These are phyloP conservation scores for Neohortaea acidophila DNA, from an alignment of 495 filamentous ascomycete genomes.

Conservation along the genomic window DNA sequence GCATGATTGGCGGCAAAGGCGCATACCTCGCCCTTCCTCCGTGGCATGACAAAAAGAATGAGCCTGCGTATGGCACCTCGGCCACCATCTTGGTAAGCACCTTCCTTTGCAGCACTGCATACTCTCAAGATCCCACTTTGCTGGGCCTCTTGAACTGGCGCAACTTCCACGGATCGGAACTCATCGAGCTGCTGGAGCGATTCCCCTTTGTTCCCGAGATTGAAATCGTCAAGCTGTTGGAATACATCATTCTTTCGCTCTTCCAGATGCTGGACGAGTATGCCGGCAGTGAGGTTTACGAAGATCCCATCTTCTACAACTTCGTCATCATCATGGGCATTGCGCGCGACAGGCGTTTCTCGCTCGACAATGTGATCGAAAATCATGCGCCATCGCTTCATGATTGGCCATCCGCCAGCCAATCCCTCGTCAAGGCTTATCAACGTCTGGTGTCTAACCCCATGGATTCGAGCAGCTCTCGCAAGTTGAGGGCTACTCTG, in stretches of 20 bases:
- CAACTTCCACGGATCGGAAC: slow-evolving; percentile 50
- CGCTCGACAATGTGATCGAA: slow-evolving; percentile 77
- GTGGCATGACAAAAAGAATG: slow-evolving; percentile 56
- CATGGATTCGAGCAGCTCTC: slow-evolving; percentile 61
- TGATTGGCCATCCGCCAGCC: slow-evolving; percentile 84
- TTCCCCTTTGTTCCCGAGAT: slow-evolving; percentile 92
- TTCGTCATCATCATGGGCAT: slow-evolving; percentile 83
- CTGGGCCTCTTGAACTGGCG: slow-evolving; percentile 77
- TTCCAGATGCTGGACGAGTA: slow-evolving; percentile 85
- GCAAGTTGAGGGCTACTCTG: slow-evolving; percentile 76
- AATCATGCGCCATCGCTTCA: slow-evolving; percentile 79
- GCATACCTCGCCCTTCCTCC: slow-evolving; percentile 78
- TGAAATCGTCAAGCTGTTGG: slow-evolving; percentile 85
- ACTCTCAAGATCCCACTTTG: slow-evolving; percentile 84
- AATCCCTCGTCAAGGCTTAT: slow-evolving; percentile 82
- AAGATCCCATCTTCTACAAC: slow-evolving; percentile 82
- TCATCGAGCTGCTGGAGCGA: slow-evolving; percentile 58
- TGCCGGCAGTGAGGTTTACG: slow-evolving; percentile 56
- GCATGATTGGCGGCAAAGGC: slow-evolving; percentile 50
- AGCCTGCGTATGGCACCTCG: slow-evolving; percentile 55
- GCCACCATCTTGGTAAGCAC: slow-evolving; percentile 67
- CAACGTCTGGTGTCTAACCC: slow-evolving; percentile 63
- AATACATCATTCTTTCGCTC: slow-evolving; percentile 78
- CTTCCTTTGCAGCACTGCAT: slow-evolving; percentile 86
- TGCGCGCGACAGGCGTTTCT: slow-evolving; percentile 86